Conservation (phyloP, 306 rosid species). For the Fagus crenata region DNA sequence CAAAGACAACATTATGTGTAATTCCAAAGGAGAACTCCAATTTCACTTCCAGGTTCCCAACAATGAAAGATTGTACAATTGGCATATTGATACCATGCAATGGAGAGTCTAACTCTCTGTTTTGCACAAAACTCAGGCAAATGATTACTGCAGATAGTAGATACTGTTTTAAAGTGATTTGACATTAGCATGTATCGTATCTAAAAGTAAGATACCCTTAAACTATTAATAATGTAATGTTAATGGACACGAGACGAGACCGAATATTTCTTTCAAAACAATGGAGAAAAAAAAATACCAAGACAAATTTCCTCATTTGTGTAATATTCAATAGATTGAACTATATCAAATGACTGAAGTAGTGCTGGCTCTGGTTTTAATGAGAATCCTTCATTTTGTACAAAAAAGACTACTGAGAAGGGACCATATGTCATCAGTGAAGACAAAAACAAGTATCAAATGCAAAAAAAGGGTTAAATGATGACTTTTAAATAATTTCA, state of each 20-base stretch:
- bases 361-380: background rate
- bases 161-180: too few relatives aligned
- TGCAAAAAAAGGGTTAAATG: background rate
- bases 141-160: background rate
- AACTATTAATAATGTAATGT: too few relatives aligned
- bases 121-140: background rate
- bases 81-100: background rate
- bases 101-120: background rate
- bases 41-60: background rate
- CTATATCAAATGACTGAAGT: background rate
- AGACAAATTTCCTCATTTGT: background rate
- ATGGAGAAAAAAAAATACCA: background rate
- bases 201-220: too few relatives aligned
- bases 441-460: background rate
- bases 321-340: background rate
- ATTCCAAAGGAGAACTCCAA: too few relatives aligned
- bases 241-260: too few relatives aligned
- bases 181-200: too few relatives aligned
- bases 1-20: too few relatives aligned
- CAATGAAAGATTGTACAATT: background rate
- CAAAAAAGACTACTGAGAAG: background rate
- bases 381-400: background rate
- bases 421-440: background rate
- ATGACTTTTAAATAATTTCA: slow-evolving; percentile 2
- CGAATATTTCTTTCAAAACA: too few relatives aligned